Percentiles rank a stretch among this genome's conserved stretches.
Evolutionary conservation across 1,284 basidiomycete species (phyloP).

Genomic region (Mycosarcoma maydis): DNA sequence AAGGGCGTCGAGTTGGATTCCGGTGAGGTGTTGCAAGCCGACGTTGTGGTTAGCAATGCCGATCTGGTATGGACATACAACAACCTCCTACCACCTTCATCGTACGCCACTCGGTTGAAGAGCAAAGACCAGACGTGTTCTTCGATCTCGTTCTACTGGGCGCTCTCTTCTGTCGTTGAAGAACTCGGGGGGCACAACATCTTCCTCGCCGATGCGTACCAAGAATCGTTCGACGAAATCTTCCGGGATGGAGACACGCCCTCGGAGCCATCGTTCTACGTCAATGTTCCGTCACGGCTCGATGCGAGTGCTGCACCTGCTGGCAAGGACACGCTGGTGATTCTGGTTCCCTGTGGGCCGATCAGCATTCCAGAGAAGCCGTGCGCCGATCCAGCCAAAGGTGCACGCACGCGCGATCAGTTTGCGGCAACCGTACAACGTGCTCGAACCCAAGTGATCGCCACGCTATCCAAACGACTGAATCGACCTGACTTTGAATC

Average conservation of each 20-base stretch:
- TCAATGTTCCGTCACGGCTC: slow-evolving; percentile 70
- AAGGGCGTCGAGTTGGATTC: slow-evolving; percentile 69
- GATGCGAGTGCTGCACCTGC: slow-evolving; percentile 66
- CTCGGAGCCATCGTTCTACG: slow-evolving; percentile 71
- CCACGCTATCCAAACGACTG: slow-evolving; percentile 50
- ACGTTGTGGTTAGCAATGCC: slow-evolving; percentile 71
- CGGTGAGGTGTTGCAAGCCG: slow-evolving; percentile 69
- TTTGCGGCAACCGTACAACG: slow-evolving; percentile 36
- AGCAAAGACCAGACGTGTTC: slow-evolving; percentile 69
- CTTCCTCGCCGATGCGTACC: slow-evolving; percentile 68
- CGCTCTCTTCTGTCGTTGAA: slow-evolving; percentile 68
- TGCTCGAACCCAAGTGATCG: slow-evolving; percentile 55
- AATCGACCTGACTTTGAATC: slow-evolving; percentile 48
- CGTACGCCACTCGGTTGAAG: slow-evolving; percentile 59
- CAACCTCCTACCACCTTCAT: slow-evolving; percentile 67
- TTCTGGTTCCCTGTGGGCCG: slow-evolving; percentile 68
- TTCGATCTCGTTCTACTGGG: slow-evolving; percentile 72
- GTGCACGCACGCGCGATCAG: slow-evolving; percentile 44
- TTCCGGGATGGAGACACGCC: slow-evolving; percentile 70
- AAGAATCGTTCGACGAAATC: slow-evolving; percentile 71
- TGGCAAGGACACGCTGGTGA: slow-evolving; percentile 67
- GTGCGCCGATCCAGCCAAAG: slow-evolving; percentile 34
- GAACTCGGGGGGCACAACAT: slow-evolving; percentile 70
- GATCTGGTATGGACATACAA: slow-evolving; percentile 71
- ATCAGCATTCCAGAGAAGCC: slow-evolving; percentile 50